Evolutionary conservation across 129 eudicot genomes (phyloP), one percentile per base, ranked within the genome.

Genomic region (Helichrysum umbraculigerum): DNA sequence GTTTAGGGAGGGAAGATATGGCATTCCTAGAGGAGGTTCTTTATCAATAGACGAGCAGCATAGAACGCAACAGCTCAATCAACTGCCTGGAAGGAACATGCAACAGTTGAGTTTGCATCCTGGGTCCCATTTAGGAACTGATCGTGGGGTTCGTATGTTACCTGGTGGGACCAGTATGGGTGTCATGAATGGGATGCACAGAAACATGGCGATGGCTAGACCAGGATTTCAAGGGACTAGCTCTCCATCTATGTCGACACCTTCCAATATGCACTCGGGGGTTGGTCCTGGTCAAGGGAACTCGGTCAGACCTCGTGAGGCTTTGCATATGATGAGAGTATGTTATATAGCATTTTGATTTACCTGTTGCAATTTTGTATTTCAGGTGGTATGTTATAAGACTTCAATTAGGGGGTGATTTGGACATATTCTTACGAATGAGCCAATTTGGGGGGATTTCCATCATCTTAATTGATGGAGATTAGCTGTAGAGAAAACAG

Each of bases 11-110:
- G 93, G 81, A 69, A 91, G 97, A 83, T 91, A 84, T 35, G 84
- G 83, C 58, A 74, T 89, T 32, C 91, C 96, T 28, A 89, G 98
- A 75, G 74, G 91, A 63, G 82, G 83, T 74, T 80, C 96, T 22
- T 81, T 85, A 65, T 74, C 96, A 54, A 78, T 78, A 66, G 96
- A 93, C 20, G 97, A 93, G 22, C 97, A 91, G 67, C 97, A 88
- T 69, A 82, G 96, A 80, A 41, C 84, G 74, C 97, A 90, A 44
- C 92, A 86, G 56, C 85, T 85, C 66, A 88, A 84, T 77, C 89
- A 88, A 60, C 78, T 91, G 76, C 66, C 97, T 81, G 87, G 84
- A 28, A 88, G 98, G 76, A 94, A 89, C 77, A 73, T 83, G 60
- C 88, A 86, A 64, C 92, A 78, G 73, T 54, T 92, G 25, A 79